These are phyloP conservation scores for Geosmithia putterillii DNA, from an alignment of 2,329 filamentous ascomycete genomes.

Conservation along the genomic window DNA sequence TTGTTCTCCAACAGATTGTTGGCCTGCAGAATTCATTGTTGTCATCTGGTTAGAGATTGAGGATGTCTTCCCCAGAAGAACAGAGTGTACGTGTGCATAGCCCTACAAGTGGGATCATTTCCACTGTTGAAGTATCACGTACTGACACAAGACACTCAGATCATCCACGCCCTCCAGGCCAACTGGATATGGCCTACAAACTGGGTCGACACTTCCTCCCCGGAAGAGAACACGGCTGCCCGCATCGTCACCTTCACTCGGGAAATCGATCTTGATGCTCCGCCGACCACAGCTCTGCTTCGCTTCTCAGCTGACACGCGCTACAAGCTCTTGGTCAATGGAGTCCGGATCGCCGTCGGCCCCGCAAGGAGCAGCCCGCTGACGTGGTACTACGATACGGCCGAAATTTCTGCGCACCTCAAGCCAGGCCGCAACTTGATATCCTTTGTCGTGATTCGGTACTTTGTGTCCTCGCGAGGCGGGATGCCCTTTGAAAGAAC, in stretches of 20 bases:
- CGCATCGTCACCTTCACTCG: constrained; percentile 17
- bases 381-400: constrained; percentile 19
- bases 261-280: constrained; percentile 9
- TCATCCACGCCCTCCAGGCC: constrained; percentile 17
- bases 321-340: constrained; percentile 28
- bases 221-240: constrained; percentile 19
- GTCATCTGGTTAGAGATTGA: no score
- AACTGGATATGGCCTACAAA: constrained; percentile 24
- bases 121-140: no score
- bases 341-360: constrained; percentile 18
- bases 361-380: constrained; percentile 19
- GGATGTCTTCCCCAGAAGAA: background rate
- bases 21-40: no score
- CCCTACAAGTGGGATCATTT: background rate
- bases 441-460: background rate
- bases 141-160: constrained; percentile 10
- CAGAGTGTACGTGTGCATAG: background rate
- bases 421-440: constrained; percentile 10
- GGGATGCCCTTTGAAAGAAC: constrained; percentile 16
- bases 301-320: constrained; percentile 25
- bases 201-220: constrained; percentile 17
- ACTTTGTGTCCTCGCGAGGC: constrained; percentile 10
- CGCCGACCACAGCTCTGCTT: constrained; percentile 5
- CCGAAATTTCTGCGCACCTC: constrained; percentile 14
- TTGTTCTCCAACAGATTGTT: no score